Percentiles rank a stretch among this genome's conserved stretches.
Evolutionary conservation across 2,329 filamentous ascomycete species (phyloP).

Genomic region (Seiridium unicorne): DNA sequence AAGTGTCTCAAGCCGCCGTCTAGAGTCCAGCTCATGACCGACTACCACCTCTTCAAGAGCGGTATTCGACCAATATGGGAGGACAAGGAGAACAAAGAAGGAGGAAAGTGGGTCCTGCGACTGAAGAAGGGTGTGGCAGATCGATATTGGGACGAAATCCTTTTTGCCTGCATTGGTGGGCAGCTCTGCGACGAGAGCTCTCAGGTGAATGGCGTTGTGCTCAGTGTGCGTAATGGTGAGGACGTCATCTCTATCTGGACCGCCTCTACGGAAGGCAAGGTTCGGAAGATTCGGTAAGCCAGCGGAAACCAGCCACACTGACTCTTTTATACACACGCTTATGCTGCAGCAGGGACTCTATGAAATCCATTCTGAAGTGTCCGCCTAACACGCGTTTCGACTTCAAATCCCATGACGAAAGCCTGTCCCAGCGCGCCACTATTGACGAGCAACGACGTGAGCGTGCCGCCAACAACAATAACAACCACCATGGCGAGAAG

Average conservation of each 20-base stretch:
- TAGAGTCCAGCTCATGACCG: conserved; percentile 82
- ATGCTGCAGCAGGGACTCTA: conserved; percentile 71
- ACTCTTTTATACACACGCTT: background rate
- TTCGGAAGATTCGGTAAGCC: conserved; percentile 90
- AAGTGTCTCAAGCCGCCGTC: conserved; percentile 88
- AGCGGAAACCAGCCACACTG: background rate
- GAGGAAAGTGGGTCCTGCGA: conserved; percentile 96
- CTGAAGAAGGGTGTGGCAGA: conserved; percentile 97
- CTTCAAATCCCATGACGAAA: conserved; percentile 95
- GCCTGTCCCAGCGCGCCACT: conserved; percentile 85
- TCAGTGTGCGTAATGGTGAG: conserved; percentile 92
- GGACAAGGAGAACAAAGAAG: conserved; percentile 92
- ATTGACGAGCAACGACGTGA: conserved; percentile 91
- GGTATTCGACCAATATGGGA: conserved; percentile 98
- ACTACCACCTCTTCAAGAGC: conserved; percentile 98
- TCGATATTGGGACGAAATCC: conserved; percentile 92
- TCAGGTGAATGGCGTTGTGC: conserved; percentile 81
- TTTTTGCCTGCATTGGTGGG: conserved; percentile 88
- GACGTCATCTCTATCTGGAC: conserved; percentile 99
- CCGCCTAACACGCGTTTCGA: conserved; percentile 86
- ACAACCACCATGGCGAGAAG: conserved; percentile 35
- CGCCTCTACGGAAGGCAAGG: conserved; percentile 85
- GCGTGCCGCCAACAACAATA: conserved; percentile 58
- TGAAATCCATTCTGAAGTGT: conserved; percentile 85
- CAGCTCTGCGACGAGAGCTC: conserved; percentile 93